These are phyloP conservation scores for Orbilia ellipsospora DNA, from an alignment of 2,329 filamentous ascomycete genomes.

Conservation along the genomic window DNA sequence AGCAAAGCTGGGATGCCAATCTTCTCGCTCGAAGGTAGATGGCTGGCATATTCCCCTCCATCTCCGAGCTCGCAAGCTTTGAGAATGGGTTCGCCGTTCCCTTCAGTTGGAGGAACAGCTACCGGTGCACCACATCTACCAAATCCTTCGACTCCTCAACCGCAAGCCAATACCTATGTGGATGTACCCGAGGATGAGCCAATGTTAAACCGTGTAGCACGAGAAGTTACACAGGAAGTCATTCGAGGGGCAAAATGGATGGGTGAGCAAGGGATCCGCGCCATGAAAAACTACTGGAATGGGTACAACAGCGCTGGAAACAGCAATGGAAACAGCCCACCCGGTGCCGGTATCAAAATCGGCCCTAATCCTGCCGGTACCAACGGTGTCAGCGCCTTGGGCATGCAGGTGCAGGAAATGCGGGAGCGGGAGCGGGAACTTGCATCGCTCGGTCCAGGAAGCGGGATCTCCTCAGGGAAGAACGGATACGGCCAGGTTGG, in stretches of 20 bases:
- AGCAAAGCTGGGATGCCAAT: slow-evolving; percentile 71
- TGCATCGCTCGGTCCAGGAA: slow-evolving; percentile 52
- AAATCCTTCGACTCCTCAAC: slow-evolving; percentile 74
- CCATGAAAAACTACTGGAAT: slow-evolving; percentile 85
- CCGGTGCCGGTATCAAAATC: slow-evolving; percentile 48
- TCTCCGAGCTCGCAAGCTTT: slow-evolving; percentile 60
- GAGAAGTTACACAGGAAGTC: slow-evolving; percentile 81
- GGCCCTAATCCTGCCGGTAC: slow-evolving; percentile 49
- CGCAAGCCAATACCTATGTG: slow-evolving; percentile 73
- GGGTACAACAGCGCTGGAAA: slow-evolving; percentile 63
- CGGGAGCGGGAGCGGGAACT: slow-evolving; percentile 53
- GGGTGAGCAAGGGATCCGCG: slow-evolving; percentile 79
- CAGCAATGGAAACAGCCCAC: slow-evolving; percentile 46
- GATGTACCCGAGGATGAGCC: slow-evolving; percentile 79
- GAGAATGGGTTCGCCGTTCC: slow-evolving; percentile 71
- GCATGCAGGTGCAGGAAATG: slow-evolving; percentile 56
- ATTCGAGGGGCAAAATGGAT: slow-evolving; percentile 80
- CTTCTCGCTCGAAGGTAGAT: slow-evolving; percentile 76
- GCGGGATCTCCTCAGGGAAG: slow-evolving; percentile 49
- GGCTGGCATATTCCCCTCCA: slow-evolving; percentile 81
- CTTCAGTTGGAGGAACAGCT: slow-evolving; percentile 75
- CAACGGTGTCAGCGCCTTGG: slow-evolving; percentile 50
- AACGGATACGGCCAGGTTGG: slow-evolving; percentile 43
- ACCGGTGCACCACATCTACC: slow-evolving; percentile 70
- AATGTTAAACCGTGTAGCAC: slow-evolving; percentile 79